Conservation (phyloP, 345 rosid species). For the Lagerstroemia speciosa region DNA sequence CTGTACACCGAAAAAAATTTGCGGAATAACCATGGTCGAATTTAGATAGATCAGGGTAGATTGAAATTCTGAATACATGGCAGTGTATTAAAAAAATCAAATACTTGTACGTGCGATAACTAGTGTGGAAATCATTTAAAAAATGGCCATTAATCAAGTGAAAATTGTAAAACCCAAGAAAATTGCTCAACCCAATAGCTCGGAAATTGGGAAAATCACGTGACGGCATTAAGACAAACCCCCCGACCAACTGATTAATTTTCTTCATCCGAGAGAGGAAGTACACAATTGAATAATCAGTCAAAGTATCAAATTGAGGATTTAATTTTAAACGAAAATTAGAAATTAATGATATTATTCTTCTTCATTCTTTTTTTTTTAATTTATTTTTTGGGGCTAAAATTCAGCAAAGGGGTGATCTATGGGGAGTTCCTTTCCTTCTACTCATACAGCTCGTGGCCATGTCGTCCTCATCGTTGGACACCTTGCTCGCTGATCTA, state of each 20-base stretch:
- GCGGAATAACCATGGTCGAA: too few relatives aligned
- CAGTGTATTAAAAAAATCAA: background rate
- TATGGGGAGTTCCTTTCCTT: constrained; percentile 88
- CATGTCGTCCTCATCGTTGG: constrained; percentile 51
- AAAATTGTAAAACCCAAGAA: constrained; percentile 11
- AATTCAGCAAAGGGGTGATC: constrained; percentile 74
- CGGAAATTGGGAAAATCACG: constrained; percentile 67
- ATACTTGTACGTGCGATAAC: background rate
- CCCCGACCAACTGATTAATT: constrained; percentile 53
- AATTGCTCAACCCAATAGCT: constrained; percentile 28
- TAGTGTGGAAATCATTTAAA: background rate
- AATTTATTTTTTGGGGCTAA: constrained; percentile 2
- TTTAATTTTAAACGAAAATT: background rate
- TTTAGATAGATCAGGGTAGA: too few relatives aligned
- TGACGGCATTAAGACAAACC: constrained; percentile 72
- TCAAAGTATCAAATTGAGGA: constrained; percentile 15
- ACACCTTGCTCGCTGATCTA: constrained; percentile 42
- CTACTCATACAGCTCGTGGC: constrained; percentile 56
- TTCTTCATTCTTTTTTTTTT: constrained; percentile 5
- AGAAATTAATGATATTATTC: background rate
- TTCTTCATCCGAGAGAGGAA: constrained; percentile 18
- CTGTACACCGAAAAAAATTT: too few relatives aligned
- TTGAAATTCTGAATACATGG: too few relatives aligned
- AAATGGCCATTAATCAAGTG: background rate
- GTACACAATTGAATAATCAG: constrained; percentile 10